Conservation (phyloP, 768 basidiomycete genomes). For the Termitomyces eurrhizus region DNA sequence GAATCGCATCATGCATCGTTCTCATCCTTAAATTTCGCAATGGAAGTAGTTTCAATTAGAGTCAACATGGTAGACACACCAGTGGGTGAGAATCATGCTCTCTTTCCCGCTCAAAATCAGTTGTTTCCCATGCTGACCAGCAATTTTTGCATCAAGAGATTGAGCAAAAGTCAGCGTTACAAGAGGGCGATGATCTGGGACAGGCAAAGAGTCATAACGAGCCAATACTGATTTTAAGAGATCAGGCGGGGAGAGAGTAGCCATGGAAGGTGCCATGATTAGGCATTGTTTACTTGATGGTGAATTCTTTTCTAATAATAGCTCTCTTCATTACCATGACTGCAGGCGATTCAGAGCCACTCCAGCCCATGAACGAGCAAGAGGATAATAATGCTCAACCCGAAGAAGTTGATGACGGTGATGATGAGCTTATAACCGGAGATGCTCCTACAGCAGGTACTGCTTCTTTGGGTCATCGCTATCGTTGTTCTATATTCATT, state of each 20-base stretch:
- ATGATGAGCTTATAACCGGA: slow-evolving; percentile 17
- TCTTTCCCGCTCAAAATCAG: slow-evolving; percentile 81
- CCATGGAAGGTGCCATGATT: slow-evolving; percentile 1
- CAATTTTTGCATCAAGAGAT: slow-evolving; percentile 85
- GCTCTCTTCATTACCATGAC: slow-evolving; percentile 8
- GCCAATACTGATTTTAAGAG: slow-evolving; percentile 23
- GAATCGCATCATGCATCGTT: slow-evolving; percentile 87
- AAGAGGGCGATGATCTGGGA: slow-evolving; percentile 38
- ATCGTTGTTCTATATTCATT: slow-evolving; percentile 1
- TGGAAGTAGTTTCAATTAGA: background rate
- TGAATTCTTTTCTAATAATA: slow-evolving; percentile 1
- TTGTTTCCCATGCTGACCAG: slow-evolving; percentile 67
- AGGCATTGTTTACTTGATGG: slow-evolving; percentile 11
- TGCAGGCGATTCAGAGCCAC: slow-evolving; percentile 6
- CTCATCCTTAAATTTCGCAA: slow-evolving; percentile 60
- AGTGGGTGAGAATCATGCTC: slow-evolving; percentile 93
- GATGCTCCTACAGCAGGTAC: slow-evolving; percentile 17
- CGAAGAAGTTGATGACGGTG: slow-evolving; percentile 21
- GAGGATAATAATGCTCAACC: slow-evolving; percentile 5
- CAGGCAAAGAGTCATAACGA: slow-evolving; percentile 14
- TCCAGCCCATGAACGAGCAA: slow-evolving; percentile 9
- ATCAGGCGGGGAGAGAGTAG: slow-evolving; percentile 16
- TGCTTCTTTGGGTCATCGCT: slow-evolving; percentile 1
- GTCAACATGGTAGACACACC: slow-evolving; percentile 43
- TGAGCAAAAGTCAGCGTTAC: slow-evolving; percentile 87